A percentile compares a stretch with the other conserved stretches of the same genome.
Conservation (phyloP, 257 asterid genomes). For the Mentha longifolia region DNA sequence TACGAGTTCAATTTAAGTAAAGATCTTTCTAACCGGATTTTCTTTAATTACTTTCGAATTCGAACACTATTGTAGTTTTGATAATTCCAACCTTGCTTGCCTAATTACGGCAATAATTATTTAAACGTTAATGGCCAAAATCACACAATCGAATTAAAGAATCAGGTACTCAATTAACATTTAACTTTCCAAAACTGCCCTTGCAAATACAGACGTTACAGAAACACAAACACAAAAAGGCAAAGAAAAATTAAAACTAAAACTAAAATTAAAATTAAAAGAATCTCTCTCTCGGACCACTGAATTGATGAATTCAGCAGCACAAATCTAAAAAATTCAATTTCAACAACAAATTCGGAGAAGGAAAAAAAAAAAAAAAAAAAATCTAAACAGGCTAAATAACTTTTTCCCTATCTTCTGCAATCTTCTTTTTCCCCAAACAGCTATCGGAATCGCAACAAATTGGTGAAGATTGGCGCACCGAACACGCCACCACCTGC, state of each 20-base stretch:
- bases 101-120: background rate
- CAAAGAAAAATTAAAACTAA: too few species aligned
- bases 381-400: constrained; percentile 22
- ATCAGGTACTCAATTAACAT: background rate
- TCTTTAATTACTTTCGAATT: too few species aligned
- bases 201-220: background rate
- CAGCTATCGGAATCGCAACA: constrained; percentile 1
- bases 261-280: background rate
- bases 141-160: background rate
- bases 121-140: background rate
- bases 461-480: constrained; percentile 44
- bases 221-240: background rate
- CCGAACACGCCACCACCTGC: constrained; percentile 68
- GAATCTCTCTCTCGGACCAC: constrained; percentile 26
- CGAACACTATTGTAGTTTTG: background rate
- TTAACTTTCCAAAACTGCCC: background rate
- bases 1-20: background rate
- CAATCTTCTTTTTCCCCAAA: background rate
- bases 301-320: constrained; percentile 30
- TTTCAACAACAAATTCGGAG: constrained; percentile 19
- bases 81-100: background rate
- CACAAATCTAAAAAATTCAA: constrained; percentile 15
- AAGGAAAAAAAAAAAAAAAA: background rate
- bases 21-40: too few species aligned
- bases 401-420: background rate